Conservation (phyloP, 2,329 filamentous ascomycete genomes). For the Bipolaris sorokiniana region DNA sequence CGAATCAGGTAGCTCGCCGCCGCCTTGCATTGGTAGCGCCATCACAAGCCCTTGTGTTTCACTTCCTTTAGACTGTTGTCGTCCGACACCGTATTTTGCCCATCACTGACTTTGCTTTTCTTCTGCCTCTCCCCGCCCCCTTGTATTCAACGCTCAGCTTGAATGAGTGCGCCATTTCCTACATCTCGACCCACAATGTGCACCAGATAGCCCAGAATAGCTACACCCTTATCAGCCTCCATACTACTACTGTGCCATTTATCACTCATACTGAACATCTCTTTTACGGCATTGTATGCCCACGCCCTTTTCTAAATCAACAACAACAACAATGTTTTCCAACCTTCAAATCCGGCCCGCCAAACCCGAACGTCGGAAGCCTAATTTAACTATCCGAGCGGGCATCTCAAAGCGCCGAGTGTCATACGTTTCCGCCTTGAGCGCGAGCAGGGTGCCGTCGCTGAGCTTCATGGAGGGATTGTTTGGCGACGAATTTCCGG, state of each 20-base stretch:
- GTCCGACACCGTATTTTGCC: conserved; percentile 8
- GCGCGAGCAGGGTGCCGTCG: conserved; percentile 29
- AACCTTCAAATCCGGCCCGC: conserved; percentile 29
- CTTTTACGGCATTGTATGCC: neutral
- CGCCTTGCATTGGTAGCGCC: conserved; percentile 23
- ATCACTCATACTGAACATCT: neutral
- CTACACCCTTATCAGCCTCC: neutral
- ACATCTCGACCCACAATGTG: neutral
- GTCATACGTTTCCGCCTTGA: conserved; percentile 21
- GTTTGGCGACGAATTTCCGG: conserved; percentile 36
- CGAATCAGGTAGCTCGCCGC: conserved; percentile 13
- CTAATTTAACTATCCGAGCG: conserved; percentile 30
- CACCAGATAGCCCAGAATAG: neutral
- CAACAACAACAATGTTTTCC: conserved; percentile 18
- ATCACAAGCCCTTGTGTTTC: conserved; percentile 21
- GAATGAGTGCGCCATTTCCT: neutral
- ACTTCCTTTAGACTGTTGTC: conserved; percentile 10
- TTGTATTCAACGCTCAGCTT: neutral
- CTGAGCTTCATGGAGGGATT: conserved; percentile 33
- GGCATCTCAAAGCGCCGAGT: conserved; percentile 32
- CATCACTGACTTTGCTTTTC: conserved; percentile 4
- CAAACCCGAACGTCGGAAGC: conserved; percentile 29
- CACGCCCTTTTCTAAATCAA: neutral
- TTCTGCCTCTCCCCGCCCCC: neutral
- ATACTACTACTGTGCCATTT: neutral